Conservation (phyloP, 805 yeast genomes). For the Blastobotrys robertii region DNA sequence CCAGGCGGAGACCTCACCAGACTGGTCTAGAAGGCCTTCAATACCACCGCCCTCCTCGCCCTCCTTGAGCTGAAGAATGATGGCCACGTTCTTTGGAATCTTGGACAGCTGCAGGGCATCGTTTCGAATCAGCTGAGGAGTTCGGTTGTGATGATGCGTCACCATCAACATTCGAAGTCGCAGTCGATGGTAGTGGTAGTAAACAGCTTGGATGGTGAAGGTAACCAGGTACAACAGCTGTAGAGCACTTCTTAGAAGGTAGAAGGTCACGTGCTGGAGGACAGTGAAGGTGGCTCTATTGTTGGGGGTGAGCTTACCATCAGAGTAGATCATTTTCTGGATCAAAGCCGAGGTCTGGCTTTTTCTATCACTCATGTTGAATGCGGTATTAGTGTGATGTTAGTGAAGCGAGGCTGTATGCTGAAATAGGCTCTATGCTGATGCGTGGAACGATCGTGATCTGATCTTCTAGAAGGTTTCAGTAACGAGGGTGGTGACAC, state of each 20-base stretch:
- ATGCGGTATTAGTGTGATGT: no score
- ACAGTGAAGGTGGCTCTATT: no score
- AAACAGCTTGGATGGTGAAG: constrained; percentile 6
- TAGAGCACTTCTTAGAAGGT: constrained; percentile 8
- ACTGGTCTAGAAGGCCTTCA: constrained; percentile 59
- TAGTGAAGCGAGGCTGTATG: no score
- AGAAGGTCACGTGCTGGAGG: constrained; percentile 6
- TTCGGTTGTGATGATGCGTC: constrained; percentile 18
- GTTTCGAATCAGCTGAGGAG: constrained; percentile 73
- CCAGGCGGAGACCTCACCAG: constrained; percentile 79
- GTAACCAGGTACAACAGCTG: constrained; percentile 10
- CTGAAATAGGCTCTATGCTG: no score
- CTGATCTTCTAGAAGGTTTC: no score
- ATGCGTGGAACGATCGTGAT: no score
- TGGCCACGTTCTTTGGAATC: constrained; percentile 67
- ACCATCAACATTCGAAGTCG: constrained; percentile 12
- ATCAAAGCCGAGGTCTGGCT: no score
- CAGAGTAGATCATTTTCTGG: no score
- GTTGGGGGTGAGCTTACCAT: no score
- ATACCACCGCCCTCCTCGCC: constrained; percentile 89
- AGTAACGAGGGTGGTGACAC: no score
- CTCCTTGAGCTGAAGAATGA: constrained; percentile 61
- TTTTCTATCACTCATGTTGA: no score
- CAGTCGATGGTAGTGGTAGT: constrained; percentile 12
- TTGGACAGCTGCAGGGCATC: constrained; percentile 68